Percentiles rank a stretch among this genome's conserved stretches.
Conservation (phyloP, 2,329 filamentous ascomycete species). For the Eutypella sp. region DNA sequence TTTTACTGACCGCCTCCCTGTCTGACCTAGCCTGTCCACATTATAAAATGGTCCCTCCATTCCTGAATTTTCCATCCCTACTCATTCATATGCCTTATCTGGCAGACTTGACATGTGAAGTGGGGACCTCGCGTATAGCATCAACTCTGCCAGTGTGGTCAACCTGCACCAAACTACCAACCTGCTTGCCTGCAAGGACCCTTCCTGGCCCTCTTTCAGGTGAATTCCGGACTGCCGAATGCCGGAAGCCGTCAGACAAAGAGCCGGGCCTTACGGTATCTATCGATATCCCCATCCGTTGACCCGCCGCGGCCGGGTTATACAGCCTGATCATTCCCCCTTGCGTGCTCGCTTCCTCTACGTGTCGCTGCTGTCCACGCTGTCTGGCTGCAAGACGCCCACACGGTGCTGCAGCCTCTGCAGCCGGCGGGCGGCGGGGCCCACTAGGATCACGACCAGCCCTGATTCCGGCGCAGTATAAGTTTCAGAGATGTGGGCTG, state of each 20-base stretch:
- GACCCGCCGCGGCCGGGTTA: not conserved
- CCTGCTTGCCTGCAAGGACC: too few species aligned
- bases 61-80: not conserved
- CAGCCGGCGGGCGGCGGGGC: too few species aligned
- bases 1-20: not conserved
- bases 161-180: too few species aligned
- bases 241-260: too few species aligned
- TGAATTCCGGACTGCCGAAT: too few species aligned
- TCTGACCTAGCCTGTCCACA: not conserved
- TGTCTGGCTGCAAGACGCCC: too few species aligned
- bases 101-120: slow-evolving; percentile 17
- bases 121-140: slow-evolving; percentile 11
- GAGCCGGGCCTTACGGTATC: not conserved
- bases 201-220: too few species aligned
- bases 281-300: not conserved
- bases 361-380: not conserved
- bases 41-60: not conserved
- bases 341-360: not conserved
- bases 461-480: too few species aligned
- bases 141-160: not conserved
- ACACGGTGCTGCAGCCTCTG: too few species aligned
- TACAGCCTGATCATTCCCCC: not conserved
- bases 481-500: too few species aligned
- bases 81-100: slow-evolving; percentile 3
- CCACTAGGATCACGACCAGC: too few species aligned